Evolutionary conservation across 2,329 filamentous ascomycete genomes (phyloP), one percentile per base, ranked within the genome.

Genomic region (Alternaria angustiovoidea): DNA sequence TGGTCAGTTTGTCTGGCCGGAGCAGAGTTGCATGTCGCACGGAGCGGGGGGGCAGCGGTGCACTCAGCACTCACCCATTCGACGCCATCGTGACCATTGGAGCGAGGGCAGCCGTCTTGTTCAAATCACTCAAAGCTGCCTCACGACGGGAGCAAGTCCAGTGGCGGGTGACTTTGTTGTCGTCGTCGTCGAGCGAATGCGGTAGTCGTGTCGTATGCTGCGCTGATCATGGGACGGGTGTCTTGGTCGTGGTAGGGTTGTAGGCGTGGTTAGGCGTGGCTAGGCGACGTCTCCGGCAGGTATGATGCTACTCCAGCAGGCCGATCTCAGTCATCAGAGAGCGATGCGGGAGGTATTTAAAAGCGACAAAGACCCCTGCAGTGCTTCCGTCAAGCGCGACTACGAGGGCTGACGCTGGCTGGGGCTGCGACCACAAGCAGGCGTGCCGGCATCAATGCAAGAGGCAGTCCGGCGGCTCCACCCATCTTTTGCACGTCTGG

Each of bases 31-130:
- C 54, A 49, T 39, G 75, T 76, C 49, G 74, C 72, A 77, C 74
- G 57, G 68, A 74, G 74, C 70, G 72, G 74, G n/a, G 36, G 38
- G n/a, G 38, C n/a, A 7, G 18, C 18, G 38, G 16, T 60, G 48
- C 55, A 59, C 63, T 24, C 28, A 32, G 34, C 63, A 79, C 78
- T 77, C 72, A 80, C 78, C 78, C 78, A 75, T 79, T 79, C 68
- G 78, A 77, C 69, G 78, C 74, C 78, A 80, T 80, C 70, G 78
- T 80, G 70, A 78, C 73, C 78, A 80, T 80, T 77, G 74, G 75
- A 68, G 66, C 75, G 38, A 39, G 7, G 38, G 14, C 14, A 1
- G 16, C 11, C 12, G 32, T 14, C 14, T 14, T 36, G 6, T 26
- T 26, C 12, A 16, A 16, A 36, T 30, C 28, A 11, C 28, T 30